Percentiles rank a stretch among this genome's conserved stretches.
Conservation (phyloP, 1,139 yeast species). For the Diutina sp. region DNA sequence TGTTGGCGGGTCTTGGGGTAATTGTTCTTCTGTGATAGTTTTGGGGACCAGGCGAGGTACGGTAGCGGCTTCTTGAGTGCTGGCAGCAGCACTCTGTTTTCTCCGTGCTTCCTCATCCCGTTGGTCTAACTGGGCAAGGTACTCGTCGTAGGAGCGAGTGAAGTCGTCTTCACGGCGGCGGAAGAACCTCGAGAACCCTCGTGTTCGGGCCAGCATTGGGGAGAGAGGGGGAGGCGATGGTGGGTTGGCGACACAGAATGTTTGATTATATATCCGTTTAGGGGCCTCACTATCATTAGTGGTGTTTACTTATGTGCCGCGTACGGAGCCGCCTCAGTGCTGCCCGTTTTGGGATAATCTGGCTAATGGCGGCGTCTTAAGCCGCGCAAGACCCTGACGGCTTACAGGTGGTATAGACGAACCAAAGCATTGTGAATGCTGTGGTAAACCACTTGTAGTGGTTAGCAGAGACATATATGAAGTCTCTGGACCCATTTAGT, state of each 20-base stretch:
- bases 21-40: not conserved
- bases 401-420: no score
- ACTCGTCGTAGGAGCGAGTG: not conserved
- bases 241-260: not conserved
- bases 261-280: not conserved
- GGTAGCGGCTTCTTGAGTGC: not conserved
- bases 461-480: no score
- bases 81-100: no score
- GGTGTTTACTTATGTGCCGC: not conserved
- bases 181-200: not conserved
- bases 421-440: no score
- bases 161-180: slow-evolving; percentile 1
- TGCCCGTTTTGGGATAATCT: not conserved
- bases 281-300: no score
- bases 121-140: not conserved
- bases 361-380: not conserved
- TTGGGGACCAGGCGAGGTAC: not conserved
- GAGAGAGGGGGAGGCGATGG: not conserved
- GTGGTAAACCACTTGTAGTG: no score
- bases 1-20: not conserved
- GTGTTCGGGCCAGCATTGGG: not conserved
- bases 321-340: not conserved
- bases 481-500: not conserved
- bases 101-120: not conserved
- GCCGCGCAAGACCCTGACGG: not conserved